These are phyloP conservation scores for Phytophthora sansomeana DNA, from an alignment of 352 stramenopile species.

Conservation along the genomic window DNA sequence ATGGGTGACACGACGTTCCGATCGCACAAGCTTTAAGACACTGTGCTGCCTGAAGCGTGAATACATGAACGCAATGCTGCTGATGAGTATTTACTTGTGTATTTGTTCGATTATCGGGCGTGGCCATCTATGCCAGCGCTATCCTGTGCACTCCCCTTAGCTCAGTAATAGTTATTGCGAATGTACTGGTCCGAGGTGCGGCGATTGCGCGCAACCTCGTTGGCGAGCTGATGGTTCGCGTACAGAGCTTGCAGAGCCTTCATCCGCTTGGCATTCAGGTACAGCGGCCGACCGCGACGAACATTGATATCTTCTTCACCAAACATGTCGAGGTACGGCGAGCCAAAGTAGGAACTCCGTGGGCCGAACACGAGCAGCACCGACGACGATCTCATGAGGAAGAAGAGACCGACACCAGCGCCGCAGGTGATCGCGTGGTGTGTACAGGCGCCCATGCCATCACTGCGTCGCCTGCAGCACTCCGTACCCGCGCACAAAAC, in stretches of 20 bases:
- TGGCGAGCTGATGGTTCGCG: slow-evolving; percentile 81
- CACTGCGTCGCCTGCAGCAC: slow-evolving; percentile 73
- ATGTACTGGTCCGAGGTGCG: slow-evolving; percentile 90
- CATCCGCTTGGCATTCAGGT: slow-evolving; percentile 80
- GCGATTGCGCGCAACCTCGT: slow-evolving; percentile 84
- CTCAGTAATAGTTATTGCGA: slow-evolving; percentile 86
- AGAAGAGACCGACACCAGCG: slow-evolving; percentile 78
- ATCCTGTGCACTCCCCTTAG: neutral
- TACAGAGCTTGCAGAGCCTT: slow-evolving; percentile 75
- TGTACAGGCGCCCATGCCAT: slow-evolving; percentile 81
- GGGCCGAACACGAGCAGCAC: slow-evolving; percentile 80
- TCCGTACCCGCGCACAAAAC: slow-evolving; percentile 85
- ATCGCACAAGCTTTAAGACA: slow-evolving; percentile 78
- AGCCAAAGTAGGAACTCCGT: slow-evolving; percentile 86
- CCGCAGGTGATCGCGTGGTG: slow-evolving; percentile 79
- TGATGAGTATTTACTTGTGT: slow-evolving; percentile 4
- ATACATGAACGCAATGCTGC: slow-evolving; percentile 1
- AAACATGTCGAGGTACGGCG: slow-evolving; percentile 90
- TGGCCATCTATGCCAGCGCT: slow-evolving; percentile 10
- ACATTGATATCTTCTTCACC: slow-evolving; percentile 90
- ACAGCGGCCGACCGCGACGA: slow-evolving; percentile 74
- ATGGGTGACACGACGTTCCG: slow-evolving; percentile 81
- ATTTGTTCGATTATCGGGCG: slow-evolving; percentile 5
- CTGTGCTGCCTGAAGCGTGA: neutral
- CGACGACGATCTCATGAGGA: slow-evolving; percentile 83